Base-by-base conservation (phyloP, 2,329 filamentous ascomycete species). In the Arachnomyces sp. region DNA sequence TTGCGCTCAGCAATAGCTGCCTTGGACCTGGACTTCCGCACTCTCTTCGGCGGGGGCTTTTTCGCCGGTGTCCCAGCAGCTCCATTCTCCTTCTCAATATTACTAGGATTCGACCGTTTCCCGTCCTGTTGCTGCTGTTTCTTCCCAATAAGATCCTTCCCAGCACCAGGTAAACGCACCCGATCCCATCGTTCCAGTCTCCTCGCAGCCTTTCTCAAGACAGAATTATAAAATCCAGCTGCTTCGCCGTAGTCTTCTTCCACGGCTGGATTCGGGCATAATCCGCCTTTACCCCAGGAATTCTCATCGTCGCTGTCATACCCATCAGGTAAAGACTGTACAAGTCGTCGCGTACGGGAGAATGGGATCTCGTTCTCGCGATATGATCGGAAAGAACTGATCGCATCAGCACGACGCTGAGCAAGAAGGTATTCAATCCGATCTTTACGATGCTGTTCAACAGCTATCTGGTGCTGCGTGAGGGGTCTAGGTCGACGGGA, bases 381-480 rank as follows among this genome's bases (percentile, higher is more conserved):
- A 43, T 60, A 55, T 12, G 52, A 44, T 28, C 61, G 60, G 7
- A 68, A 49, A 36, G 58, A 45, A 18, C 60, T 58, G 33, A 64
- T 62, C 11, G 59, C 58, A 13, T 64, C 59, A 29, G 47, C 51
- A 43, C 61, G 63, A 29, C 66, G 63, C 44, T 66, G 64, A 16
- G 62, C 60, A 9, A 72, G 54, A 7, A 69, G 54, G 48, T 70
- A 69, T 16, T 70, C 66, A 41, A 71, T 65, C 6, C 68, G 65
- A 44, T 68, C 63, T 39, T 64, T 65, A 25, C 67, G 61, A 42
- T 71, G 68, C 38, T 69, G 64, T 44, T 71, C 67, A 4, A 72
- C 62, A 15, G 69, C 68, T 38, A 70, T 57, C 41, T 72, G 68
- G 40, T 72, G 69, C 38, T 70, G 67, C 2, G 68, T 72, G 31